Evolutionary conservation across 441 rosid species (phyloP), one percentile per base, ranked within the genome.

Genomic region (Pelargonium cotyledonis): DNA sequence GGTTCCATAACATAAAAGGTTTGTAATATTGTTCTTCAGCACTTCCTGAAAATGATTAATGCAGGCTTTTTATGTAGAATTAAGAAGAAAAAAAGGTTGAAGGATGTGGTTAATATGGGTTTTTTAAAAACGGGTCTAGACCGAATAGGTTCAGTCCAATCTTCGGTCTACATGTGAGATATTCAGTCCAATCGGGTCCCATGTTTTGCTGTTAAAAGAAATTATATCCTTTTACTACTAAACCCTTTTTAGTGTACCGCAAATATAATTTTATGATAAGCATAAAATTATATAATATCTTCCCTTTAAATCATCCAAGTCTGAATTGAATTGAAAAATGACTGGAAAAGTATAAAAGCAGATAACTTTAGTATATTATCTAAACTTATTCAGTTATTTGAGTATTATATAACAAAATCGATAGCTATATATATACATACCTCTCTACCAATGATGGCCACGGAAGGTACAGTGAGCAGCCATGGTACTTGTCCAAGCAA

Each of bases 371-470:
- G 19, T 11, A 7, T 14, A 23, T 11, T 60, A 11, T 23, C 12
- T 4, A 57, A 60, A 60, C 10, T 2, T 11, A 21, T 23, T 18
- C 8, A 3, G 0, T 3, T 11, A 21, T 23, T 18, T 16, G 5
- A 7, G 0, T 21, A 8, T 18, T 19, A 61, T 5, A 61, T 18
- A 23, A 23, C 31, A 23, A 58, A 23, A 58, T 66, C 3, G 41
- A 70, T 31, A 69, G 43, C 51, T 5, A 57, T 16, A 7, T 60
- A 23, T 35, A 44, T 41, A 40, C 21, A 76, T 82, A 89, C 98
- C 97, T 95, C 97, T 74, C 99, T 89, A 69, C 97, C 95, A 72
- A 95, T 91, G 16, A 92, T 95, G 75, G 88, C 92, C 73, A 89
- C 82, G 11, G 99, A 74, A 72, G 99, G 97, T 68, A 89, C 82